Base-by-base conservation (phyloP, 768 basidiomycete species). In the Tubosaeta brunneosetosa region DNA sequence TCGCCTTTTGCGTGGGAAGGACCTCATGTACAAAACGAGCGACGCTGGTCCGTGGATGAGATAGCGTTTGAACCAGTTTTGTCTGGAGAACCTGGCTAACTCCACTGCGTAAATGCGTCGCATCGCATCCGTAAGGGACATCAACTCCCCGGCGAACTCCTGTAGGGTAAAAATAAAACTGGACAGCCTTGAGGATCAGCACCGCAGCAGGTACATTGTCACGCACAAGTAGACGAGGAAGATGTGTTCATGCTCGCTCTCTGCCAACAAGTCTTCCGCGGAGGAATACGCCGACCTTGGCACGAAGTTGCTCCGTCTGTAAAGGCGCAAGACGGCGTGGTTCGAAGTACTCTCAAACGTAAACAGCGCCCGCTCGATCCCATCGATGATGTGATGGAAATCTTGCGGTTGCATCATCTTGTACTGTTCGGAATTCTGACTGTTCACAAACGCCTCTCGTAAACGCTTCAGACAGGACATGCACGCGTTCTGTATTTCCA, bases 121-220 rank as follows among this genome's bases (percentile, higher is more conserved):
- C 77, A 97, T 89, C 8, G 90, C 85, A 64, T 94, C 90, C 0
- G 91, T 79, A 11, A 98, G 81, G 17, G 82, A 83, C 31, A 87
- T 75, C 47, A 95, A 69, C 67, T 98, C 95, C 52, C 80, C 76
- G 8, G 91, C 81, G 65, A 97, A 97, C 65, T 98, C 97, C 70
- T 99, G 93, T 41, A 97, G 67, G 0, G 93, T 95, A 70, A 97
- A 99, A 57, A 97, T 88, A 71, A 95, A 97, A 74, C 94, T 97
- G 56, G 25, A 44, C 26, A 44, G 33, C 43, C n/a, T 27, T 43
- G 2, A 43, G 41, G 13, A 38, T 67, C 50, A 68, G 50, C 3
- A 44, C 25, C 12, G 17, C 19, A 4, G 9, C 38, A 17, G 38
- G 19, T 11, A 7, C 6, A 29, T 44, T 8, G 31, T 19, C n/a